These are phyloP conservation scores for Endocarpon pusillum DNA, from an alignment of 495 filamentous ascomycete species.

Conservation along the genomic window DNA sequence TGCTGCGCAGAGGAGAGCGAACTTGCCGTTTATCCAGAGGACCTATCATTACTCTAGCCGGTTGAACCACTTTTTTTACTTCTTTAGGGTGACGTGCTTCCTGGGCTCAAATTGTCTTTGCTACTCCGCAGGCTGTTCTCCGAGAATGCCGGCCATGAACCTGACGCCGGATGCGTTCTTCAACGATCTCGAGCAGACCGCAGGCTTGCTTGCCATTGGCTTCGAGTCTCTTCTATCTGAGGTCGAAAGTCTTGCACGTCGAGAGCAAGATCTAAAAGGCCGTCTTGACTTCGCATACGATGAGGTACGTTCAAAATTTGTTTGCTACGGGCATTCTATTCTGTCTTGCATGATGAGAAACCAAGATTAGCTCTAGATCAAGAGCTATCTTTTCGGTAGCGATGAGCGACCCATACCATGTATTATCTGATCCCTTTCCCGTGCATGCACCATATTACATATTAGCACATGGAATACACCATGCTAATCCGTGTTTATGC, in stretches of 20 bases:
- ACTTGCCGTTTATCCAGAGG: too few species aligned
- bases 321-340: conserved; percentile 4
- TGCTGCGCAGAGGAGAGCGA: too few species aligned
- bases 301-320: conserved; percentile 24
- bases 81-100: too few species aligned
- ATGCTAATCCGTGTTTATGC: conserved; percentile 20
- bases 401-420: conserved; percentile 34
- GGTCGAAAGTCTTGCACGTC: conserved; percentile 6
- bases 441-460: conserved; percentile 22
- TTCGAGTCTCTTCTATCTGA: neutral
- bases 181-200: neutral
- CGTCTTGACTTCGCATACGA: conserved; percentile 25
- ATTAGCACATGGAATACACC: conserved; percentile 25
- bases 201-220: neutral
- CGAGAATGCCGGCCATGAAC: too few species aligned
- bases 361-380: conserved; percentile 46
- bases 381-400: conserved; percentile 26
- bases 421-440: conserved; percentile 34
- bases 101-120: too few species aligned
- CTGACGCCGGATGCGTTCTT: too few species aligned
- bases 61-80: too few species aligned
- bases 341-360: conserved; percentile 33
- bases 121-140: too few species aligned
- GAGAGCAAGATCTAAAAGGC: conserved; percentile 25
- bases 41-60: too few species aligned